A percentile compares a stretch with the other conserved stretches of the same genome.
phyloP scores from a whole-genome alignment of 495 filamentous ascomycete genomes.

The Penicillium egyptiacum region DNA sequence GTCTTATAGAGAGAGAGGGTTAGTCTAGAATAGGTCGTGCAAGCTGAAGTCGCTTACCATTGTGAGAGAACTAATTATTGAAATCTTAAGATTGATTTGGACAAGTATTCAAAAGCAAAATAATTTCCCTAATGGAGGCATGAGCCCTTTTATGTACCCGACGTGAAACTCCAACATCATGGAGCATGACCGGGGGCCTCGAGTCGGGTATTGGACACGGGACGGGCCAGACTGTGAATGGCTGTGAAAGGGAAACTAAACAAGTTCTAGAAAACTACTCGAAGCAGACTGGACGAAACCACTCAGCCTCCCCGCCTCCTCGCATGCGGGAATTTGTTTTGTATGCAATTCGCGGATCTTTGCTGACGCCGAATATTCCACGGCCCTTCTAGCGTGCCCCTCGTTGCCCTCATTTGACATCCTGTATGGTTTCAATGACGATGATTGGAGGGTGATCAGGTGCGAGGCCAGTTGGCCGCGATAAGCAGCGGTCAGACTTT shows the following conservation, averaged over 20 bases:
- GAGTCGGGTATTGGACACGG: slow-evolving; percentile 9
- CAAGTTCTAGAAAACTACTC: slow-evolving; percentile 1
- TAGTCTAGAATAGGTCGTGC: slow-evolving; percentile 12
- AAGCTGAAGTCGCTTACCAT: slow-evolving; percentile 22
- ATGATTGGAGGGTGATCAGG: slow-evolving; percentile 14
- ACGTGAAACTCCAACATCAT: not conserved
- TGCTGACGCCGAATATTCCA: slow-evolving; percentile 24
- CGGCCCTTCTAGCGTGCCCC: slow-evolving; percentile 22
- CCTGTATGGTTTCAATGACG: not conserved
- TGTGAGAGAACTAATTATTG: slow-evolving; percentile 20
- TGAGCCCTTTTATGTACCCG: slow-evolving; percentile 11
- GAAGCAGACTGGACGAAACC: slow-evolving; percentile 7
- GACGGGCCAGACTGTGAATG: slow-evolving; percentile 6
- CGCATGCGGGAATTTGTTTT: slow-evolving; percentile 27
- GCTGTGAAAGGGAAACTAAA: slow-evolving; percentile 1
- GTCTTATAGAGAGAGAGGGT: slow-evolving; percentile 20
- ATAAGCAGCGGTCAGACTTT: slow-evolving; percentile 28
- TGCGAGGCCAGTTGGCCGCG: slow-evolving; percentile 10
- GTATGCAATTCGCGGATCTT: slow-evolving; percentile 18
- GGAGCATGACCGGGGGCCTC: not conserved
- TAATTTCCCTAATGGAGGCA: not conserved
- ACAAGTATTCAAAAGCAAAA: not conserved
- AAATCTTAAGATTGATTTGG: not conserved
- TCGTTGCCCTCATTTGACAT: not conserved
- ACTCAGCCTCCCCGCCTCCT: slow-evolving; percentile 19